Evolutionary conservation across 1,284 basidiomycete genomes (phyloP).

Genomic region (Trametes pubescens): DNA sequence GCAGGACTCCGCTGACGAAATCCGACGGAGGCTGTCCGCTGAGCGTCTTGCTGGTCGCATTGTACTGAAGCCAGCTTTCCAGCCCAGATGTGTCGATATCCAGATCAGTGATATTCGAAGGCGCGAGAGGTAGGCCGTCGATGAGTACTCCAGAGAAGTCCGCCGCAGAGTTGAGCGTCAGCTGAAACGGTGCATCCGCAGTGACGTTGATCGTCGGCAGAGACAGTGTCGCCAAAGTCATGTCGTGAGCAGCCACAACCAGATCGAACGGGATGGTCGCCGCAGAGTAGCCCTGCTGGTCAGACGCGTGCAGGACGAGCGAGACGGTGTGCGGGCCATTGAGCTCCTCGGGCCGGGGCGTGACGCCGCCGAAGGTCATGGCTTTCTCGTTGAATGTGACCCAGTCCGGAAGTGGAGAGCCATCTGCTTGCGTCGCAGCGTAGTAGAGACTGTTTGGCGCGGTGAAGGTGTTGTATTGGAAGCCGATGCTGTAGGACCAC

Average conservation of each 20-base stretch:
- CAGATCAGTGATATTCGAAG: constrained; percentile 59
- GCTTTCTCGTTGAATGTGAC: constrained; percentile 72
- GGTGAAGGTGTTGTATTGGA: constrained; percentile 73
- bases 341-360: constrained; percentile 57
- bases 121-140: constrained; percentile 64
- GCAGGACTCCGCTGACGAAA: constrained; percentile 53
- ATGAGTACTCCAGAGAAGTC: constrained; percentile 69
- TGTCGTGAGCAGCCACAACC: constrained; percentile 69
- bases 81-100: constrained; percentile 64
- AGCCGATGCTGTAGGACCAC: constrained; percentile 94
- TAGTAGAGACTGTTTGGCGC: constrained; percentile 67
- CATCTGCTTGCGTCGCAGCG: constrained; percentile 69
- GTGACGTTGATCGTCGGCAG: constrained; percentile 76
- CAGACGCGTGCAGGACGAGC: constrained; percentile 70
- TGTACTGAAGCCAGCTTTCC: constrained; percentile 71
- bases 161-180: constrained; percentile 63
- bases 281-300: constrained; percentile 70
- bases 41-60: constrained; percentile 60
- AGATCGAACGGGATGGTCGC: constrained; percentile 60
- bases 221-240: constrained; percentile 54
- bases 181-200: constrained; percentile 58
- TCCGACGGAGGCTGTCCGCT: constrained; percentile 66
- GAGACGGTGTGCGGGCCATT: constrained; percentile 52
- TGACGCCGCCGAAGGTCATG: constrained; percentile 83
- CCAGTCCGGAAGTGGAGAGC: constrained; percentile 80